phyloP scores from a whole-genome alignment of 2,329 filamentous ascomycete species.

The Talaromyces islandicus region DNA sequence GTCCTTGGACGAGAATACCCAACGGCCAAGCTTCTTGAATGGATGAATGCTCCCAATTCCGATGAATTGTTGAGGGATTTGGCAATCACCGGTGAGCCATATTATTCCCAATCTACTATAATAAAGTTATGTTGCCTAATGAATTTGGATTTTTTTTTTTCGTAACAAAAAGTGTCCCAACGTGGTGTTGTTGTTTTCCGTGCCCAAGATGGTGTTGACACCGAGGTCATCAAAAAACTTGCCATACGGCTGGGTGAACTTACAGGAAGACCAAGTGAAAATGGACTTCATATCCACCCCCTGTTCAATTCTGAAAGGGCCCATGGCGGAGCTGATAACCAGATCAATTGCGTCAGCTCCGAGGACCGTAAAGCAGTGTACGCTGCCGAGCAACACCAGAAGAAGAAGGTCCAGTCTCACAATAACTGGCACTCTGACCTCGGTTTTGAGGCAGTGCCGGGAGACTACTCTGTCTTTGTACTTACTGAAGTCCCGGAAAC shows the following conservation, averaged over 20 bases:
- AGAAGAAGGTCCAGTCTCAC: neutral
- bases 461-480: slow-evolving; percentile 50
- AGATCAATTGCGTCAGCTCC: neutral
- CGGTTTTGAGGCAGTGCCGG: slow-evolving; percentile 49
- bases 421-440: slow-evolving; percentile 50
- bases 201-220: neutral
- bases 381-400: neutral
- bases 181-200: slow-evolving; percentile 33
- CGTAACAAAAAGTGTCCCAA: slow-evolving; percentile 24
- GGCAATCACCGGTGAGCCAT: slow-evolving; percentile 16
- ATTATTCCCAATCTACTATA: neutral
- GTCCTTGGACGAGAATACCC: slow-evolving; percentile 40
- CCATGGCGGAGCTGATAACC: neutral
- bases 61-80: slow-evolving; percentile 26
- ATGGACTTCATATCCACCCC: slow-evolving; percentile 11
- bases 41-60: slow-evolving; percentile 30
- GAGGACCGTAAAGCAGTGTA: neutral
- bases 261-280: slow-evolving; percentile 33
- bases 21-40: slow-evolving; percentile 28
- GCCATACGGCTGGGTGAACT: slow-evolving; percentile 26
- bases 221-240: slow-evolving; percentile 15
- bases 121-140: slow-evolving; percentile 3
- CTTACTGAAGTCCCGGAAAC: slow-evolving; percentile 42
- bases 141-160: neutral
- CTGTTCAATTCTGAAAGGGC: neutral